Percentiles rank a stretch among this genome's conserved stretches.
These are phyloP conservation scores for Taphrina pruni DNA, from an alignment of 1,139 yeast genomes.

Conservation along the genomic window DNA sequence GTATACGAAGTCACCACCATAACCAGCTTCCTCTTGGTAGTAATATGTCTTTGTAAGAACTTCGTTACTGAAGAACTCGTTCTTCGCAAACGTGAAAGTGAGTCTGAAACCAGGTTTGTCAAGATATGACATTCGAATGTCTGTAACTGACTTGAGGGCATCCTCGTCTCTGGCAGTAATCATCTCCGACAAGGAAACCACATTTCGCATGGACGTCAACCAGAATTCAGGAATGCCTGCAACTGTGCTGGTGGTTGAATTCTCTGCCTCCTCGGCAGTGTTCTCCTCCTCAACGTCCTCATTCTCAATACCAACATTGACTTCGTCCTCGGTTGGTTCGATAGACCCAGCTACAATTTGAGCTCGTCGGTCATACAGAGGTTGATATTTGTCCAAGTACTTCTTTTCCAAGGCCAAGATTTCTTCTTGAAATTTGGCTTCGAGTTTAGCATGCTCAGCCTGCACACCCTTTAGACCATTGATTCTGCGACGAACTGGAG, in stretches of 20 bases:
- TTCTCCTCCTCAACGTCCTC: constrained; percentile 46
- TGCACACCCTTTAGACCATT: constrained; percentile 86
- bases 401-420: constrained; percentile 84
- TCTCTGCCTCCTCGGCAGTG: constrained; percentile 55
- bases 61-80: constrained; percentile 77
- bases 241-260: constrained; percentile 44
- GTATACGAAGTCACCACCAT: constrained; percentile 93
- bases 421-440: constrained; percentile 90
- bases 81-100: constrained; percentile 76
- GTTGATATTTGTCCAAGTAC: constrained; percentile 73
- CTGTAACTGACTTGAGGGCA: constrained; percentile 70
- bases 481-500: constrained; percentile 73
- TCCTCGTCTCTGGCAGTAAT: constrained; percentile 91
- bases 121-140: constrained; percentile 81
- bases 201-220: constrained; percentile 92
- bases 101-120: constrained; percentile 89
- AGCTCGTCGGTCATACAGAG: constrained; percentile 76
- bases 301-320: constrained; percentile 69
- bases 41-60: constrained; percentile 82
- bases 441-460: constrained; percentile 77
- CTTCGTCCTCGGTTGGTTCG: constrained; percentile 81
- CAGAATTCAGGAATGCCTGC: constrained; percentile 93
- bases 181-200: constrained; percentile 79
- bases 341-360: constrained; percentile 70
- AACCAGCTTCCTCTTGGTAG: constrained; percentile 92